Evolutionary conservation across 2,329 filamentous ascomycete species (phyloP), one percentile per base, ranked within the genome.

Genomic region (Fusarium paranaense): DNA sequence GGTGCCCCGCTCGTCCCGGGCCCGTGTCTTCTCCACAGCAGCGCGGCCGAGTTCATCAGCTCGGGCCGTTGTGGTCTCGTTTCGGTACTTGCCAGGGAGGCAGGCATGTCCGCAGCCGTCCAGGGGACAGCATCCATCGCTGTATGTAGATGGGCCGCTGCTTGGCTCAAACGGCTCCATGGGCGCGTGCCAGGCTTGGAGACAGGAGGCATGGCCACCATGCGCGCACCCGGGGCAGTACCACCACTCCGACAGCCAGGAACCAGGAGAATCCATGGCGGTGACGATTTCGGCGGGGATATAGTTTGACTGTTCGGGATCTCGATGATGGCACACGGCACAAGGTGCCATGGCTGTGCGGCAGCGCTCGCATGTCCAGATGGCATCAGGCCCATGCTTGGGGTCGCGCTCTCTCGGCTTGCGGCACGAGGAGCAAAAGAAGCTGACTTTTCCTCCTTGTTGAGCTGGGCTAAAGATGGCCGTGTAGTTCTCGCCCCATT

Each of bases 81-180:
- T 83, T 6, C 88, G 85, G 81, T 89, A 91, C 38, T 83, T 83
- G 0, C 89, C 89, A 0, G 90, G 89, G 0, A 92, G 84, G 70
- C 90, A 92, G 32, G 89, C 88, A 75, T 92, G 90, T 4, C 90
- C 87, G 77, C 90, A 92, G 0, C 90, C 90, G 70, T 92, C 90
- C n/a, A 91, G 81, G 2, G 90, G 90, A 72, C 90, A 92, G 79
- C 87, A 91, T 0, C 90, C 90, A 57, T 87, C 89, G 35, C 87
- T 87, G 72, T 80, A 84, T 25, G 82, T 81, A 33, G 75, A 70
- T 1, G 78, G 72, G 1, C 72, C 70, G 6, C 70, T 68, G 6
- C 47, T 30, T 2, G 72, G 33, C 32, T 78, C 73, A 20, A 35
- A 75, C 2, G 57, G 10, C 7, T 73, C 76, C 2, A 79, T 65